Conservation (phyloP, 345 rosid genomes). For the Raphanus sativus region DNA sequence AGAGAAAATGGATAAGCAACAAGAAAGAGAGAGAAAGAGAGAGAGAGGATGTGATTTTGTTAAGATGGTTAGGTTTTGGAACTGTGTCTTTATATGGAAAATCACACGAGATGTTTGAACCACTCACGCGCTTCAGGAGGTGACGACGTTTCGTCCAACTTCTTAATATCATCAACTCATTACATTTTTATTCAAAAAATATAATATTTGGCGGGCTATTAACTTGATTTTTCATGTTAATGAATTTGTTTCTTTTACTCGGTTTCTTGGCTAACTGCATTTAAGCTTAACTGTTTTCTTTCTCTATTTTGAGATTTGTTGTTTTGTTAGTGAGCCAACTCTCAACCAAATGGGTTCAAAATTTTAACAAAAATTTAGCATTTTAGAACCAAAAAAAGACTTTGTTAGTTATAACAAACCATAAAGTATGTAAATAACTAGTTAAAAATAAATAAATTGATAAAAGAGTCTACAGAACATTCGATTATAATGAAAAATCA, state of each 20-base stretch:
- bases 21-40: not conserved
- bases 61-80: not conserved
- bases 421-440: not conserved
- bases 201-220: not conserved
- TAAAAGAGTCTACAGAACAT: not conserved
- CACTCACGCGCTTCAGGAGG: conserved; percentile 36
- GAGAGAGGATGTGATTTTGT: conserved; percentile 25
- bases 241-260: not conserved
- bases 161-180: not conserved
- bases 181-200: not conserved
- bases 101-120: conserved; percentile 5
- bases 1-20: conserved; percentile 17
- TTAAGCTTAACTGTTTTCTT: not conserved
- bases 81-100: conserved; percentile 31
- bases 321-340: not conserved
- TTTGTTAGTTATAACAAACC: not conserved
- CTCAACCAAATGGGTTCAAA: not conserved
- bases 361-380: too few relatives aligned
- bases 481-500: not conserved
- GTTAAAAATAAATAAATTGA: not conserved
- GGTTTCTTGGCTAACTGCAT: not conserved
- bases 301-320: conserved; percentile 7
- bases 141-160: not conserved
- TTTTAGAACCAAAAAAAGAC: not conserved
- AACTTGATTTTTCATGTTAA: not conserved